Base-by-base conservation (phyloP, 2,329 filamentous ascomycete genomes). In the Ceratocystis cacaofunesta region DNA sequence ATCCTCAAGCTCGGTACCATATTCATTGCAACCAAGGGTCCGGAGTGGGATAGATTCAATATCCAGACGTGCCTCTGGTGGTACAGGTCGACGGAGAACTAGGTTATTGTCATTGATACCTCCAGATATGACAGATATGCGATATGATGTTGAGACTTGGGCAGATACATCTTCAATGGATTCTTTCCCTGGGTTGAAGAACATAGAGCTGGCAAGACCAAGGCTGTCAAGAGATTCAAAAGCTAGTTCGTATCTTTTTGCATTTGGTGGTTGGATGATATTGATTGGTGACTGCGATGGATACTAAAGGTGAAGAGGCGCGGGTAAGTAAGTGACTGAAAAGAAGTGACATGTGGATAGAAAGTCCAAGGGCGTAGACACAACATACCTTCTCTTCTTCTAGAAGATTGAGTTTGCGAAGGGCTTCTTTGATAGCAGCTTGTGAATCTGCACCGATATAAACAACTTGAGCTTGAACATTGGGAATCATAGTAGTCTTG, bases 361-460 rank as follows among this genome's bases (percentile, higher is more conserved):
- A 8, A 25, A 52, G 15, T 19, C 12, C 10, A 8, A 19, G 28
- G 25, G 28, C 28, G 12, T 7, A 36, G n/a, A n/a, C n/a, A 7
- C 17, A 30, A 19, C 55, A 10, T 12, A 64, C 63, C 52, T 64
- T 64, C 15, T 19, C 50, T 36, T 55, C 19, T 15, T 58, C 43
- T n/a, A 64, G 50, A 6, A 15, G 2, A 46, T 43, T 43, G 8
- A 64, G 50, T 19, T 43, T 60, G 15, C 44, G 36, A 41, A 60
- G 25, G 25, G 25, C 63, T 19, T 32, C 17, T n/a, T 48, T 25
- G 7, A 64, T 25, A n/a, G 30, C 63, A 48, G 25, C 30, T 12
- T 60, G 22, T 12, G 48, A 63, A 17, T 66, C 25, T 15, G 46
- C 60, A 25, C 58, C 61, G 22, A 66, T 32, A 30, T 55, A 55